These are phyloP conservation scores for Barnettozyma sucrosica DNA, from an alignment of 805 yeast genomes.

Conservation along the genomic window DNA sequence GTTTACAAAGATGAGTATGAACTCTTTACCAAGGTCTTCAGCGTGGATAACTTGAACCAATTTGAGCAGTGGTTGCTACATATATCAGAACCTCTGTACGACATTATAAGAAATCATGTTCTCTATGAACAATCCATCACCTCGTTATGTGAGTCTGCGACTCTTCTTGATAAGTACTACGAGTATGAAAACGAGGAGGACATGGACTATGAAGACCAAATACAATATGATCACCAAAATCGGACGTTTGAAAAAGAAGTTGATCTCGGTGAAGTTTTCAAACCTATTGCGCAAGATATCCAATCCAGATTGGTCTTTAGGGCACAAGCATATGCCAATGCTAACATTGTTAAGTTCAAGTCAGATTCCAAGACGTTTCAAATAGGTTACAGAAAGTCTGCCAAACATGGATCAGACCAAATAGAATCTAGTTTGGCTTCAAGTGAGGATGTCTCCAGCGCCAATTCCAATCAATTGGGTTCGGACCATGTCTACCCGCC, in stretches of 20 bases:
- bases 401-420: constrained; percentile 3
- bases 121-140: constrained; percentile 66
- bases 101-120: constrained; percentile 56
- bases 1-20: constrained; percentile 55
- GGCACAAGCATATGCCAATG: constrained; percentile 67
- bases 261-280: constrained; percentile 56
- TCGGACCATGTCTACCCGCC: constrained; percentile 62
- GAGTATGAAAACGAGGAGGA: constrained; percentile 61
- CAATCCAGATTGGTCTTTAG: constrained; percentile 79
- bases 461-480: constrained; percentile 1
- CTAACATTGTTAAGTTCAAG: constrained; percentile 57
- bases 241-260: constrained; percentile 24
- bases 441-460: constrained; percentile 1
- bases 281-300: constrained; percentile 67
- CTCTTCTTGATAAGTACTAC: constrained; percentile 60
- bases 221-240: constrained; percentile 16
- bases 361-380: constrained; percentile 66
- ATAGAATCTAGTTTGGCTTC: constrained; percentile 1
- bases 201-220: constrained; percentile 11
- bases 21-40: constrained; percentile 53
- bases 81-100: constrained; percentile 74
- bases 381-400: constrained; percentile 39
- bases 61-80: constrained; percentile 56
- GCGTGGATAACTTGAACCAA: constrained; percentile 29
- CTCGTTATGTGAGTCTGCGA: constrained; percentile 67